Evolutionary conservation across 1,284 basidiomycete species (phyloP), one percentile per base, ranked within the genome.

Genomic region (Jaminaea rosea): DNA sequence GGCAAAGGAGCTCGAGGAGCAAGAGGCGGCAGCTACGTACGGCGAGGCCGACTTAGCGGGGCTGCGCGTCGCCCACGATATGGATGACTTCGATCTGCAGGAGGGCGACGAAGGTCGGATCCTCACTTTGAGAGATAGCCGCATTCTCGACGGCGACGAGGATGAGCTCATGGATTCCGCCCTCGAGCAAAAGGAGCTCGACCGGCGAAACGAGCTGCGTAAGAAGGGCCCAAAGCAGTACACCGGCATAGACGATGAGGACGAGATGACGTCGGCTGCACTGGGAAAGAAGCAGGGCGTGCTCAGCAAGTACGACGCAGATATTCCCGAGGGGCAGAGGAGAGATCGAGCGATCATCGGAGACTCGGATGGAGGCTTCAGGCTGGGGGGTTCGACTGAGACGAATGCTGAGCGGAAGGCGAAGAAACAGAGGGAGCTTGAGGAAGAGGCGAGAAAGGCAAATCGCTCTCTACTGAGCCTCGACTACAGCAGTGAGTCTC

Each of bases 91-190:
- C 13, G 86, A 82, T 56, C 81, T 96, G 75, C 85, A 85, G 55
- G 89, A 91, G 74, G 93, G 94, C 62, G 37, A 48, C 15, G 87
- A 94, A 75, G 91, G 89, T 62, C 83, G 85, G 57, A 88, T 98
- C 77, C 84, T 99, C 61, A 99, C 94, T 1, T 79, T 99, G 67
- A 92, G 93, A 80, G 94, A 99, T 73, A 86, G 84, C 65, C 83
- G 87, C 31, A 86, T 99, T 50, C 83, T 98, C 27, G 91, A 94
- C 79, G 89, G 88, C 84, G 65, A 55, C 87, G 94, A 98, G 83
- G 94, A 98, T 76, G 93, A 96, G 76, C 80, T 98, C 17, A 87
- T 94, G 76, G 96, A 98, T 66, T 79, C 93, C 45, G 87, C 91
- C 63, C 81, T 97, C 78, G 88, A 87, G 0, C 90, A 94, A 72